These are phyloP conservation scores for Ziziphus jujuba DNA, from an alignment of 306 rosid genomes.

Conservation along the genomic window DNA sequence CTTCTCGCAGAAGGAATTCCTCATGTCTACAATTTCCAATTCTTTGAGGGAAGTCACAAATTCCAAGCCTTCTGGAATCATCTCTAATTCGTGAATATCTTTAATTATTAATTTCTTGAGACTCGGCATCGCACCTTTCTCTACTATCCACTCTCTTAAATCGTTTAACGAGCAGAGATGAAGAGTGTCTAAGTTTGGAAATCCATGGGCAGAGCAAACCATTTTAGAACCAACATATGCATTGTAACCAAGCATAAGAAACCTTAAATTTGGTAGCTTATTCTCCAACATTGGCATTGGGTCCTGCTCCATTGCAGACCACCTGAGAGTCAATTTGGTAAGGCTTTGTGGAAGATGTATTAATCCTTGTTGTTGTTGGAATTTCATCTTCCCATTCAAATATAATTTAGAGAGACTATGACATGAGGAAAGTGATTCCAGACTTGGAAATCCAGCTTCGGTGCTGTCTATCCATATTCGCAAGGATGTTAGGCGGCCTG, in stretches of 20 bases:
- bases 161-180: conserved; percentile 26
- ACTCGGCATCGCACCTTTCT: conserved; percentile 35
- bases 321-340: conserved; percentile 39
- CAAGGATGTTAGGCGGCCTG: conserved; percentile 41
- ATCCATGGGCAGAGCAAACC: conserved; percentile 41
- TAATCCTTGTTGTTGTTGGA: conserved; percentile 15
- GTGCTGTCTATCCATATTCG: conserved; percentile 15
- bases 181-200: conserved; percentile 45
- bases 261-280: conserved; percentile 46
- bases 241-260: conserved; percentile 17
- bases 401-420: conserved; percentile 33
- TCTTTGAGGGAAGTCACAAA: conserved; percentile 30
- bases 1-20: neutral
- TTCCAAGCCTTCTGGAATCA: conserved; percentile 47
- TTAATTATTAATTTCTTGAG: conserved; percentile 34
- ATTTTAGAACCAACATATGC: conserved; percentile 31
- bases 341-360: conserved; percentile 23
- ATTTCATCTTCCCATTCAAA: conserved; percentile 22
- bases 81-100: conserved; percentile 25
- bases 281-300: conserved; percentile 43
- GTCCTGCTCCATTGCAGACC: conserved; percentile 38
- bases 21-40: conserved; percentile 47
- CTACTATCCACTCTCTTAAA: conserved; percentile 45
- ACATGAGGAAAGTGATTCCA: neutral
- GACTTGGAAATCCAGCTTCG: conserved; percentile 10